Conservation (phyloP, 768 basidiomycete genomes). For the Psilocybe subaeruginosa region DNA sequence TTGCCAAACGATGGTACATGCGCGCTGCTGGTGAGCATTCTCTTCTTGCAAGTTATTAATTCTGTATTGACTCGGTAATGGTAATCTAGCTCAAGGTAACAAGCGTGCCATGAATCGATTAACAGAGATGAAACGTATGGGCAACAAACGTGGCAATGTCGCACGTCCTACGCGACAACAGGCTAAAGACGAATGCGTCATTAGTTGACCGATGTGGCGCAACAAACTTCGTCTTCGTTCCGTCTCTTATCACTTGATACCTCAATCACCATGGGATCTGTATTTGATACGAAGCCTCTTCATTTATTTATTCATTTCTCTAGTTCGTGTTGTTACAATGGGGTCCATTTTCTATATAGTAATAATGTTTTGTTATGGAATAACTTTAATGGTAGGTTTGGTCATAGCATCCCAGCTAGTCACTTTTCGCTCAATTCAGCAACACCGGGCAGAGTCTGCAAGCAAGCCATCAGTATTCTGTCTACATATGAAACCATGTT, state of each 20-base stretch:
- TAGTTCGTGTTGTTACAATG: neutral
- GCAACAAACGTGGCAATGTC: slow-evolving; percentile 72
- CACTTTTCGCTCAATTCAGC: slow-evolving; percentile 85
- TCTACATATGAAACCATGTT: neutral
- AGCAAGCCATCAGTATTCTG: neutral
- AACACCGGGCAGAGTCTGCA: slow-evolving; percentile 86
- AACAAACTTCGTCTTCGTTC: neutral
- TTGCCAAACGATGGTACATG: slow-evolving; percentile 99
- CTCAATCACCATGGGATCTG: neutral
- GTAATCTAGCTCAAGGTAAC: slow-evolving; percentile 85
- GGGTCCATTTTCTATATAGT: neutral
- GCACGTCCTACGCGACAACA: slow-evolving; percentile 91
- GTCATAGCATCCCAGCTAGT: slow-evolving; percentile 11
- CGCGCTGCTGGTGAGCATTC: slow-evolving; percentile 85
- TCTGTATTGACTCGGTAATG: neutral
- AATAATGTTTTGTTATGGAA: slow-evolving; percentile 1
- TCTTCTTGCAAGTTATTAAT: neutral
- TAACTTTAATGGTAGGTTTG: neutral
- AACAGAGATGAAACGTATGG: slow-evolving; percentile 93
- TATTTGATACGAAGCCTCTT: neutral
- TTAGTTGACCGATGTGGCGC: slow-evolving; percentile 31
- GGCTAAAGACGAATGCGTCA: slow-evolving; percentile 92
- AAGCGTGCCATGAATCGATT: slow-evolving; percentile 95
- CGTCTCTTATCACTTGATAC: neutral
- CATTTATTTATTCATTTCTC: neutral